A percentile compares a stretch with the other conserved stretches of the same genome.
Conservation (phyloP, 768 basidiomycete genomes). For the Pleurotus ostreatus region DNA sequence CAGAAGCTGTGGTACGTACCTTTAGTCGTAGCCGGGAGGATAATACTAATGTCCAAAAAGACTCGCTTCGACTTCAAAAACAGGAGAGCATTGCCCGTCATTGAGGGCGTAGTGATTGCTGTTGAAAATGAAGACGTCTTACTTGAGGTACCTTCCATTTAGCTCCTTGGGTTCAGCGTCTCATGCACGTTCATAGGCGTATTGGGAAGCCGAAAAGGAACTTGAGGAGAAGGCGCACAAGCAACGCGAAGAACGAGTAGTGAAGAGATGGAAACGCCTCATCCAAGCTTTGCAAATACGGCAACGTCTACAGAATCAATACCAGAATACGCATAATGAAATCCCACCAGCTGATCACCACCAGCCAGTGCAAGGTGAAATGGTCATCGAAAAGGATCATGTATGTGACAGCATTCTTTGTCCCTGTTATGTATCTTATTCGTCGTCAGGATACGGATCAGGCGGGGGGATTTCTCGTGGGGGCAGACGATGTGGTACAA, state of each 20-base stretch:
- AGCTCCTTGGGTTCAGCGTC: background rate
- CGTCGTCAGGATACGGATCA: constrained; percentile 12
- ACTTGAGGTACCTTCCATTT: constrained; percentile 56
- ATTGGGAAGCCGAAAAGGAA: constrained; percentile 73
- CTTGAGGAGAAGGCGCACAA: constrained; percentile 71
- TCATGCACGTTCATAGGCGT: constrained; percentile 53
- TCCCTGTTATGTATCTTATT: background rate
- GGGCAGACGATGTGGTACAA: constrained; percentile 70
- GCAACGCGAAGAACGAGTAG: constrained; percentile 73
- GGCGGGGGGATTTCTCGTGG: constrained; percentile 59
- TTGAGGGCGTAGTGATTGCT: constrained; percentile 86
- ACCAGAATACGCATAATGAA: constrained; percentile 34
- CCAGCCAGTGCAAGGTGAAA: constrained; percentile 12
- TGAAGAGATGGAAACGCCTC: constrained; percentile 87
- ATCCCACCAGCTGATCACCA: background rate
- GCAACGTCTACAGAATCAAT: constrained; percentile 77
- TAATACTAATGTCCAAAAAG: constrained; percentile 35
- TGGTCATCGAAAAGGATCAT: background rate
- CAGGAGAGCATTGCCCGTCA: constrained; percentile 78
- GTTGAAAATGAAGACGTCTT: constrained; percentile 70
- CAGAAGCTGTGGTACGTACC: constrained; percentile 83
- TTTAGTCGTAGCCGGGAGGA: background rate
- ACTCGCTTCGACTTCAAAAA: constrained; percentile 97
- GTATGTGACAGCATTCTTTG: background rate
- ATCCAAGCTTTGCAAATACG: constrained; percentile 87